These are phyloP conservation scores for Kluyveromyces aestuarii DNA, from an alignment of 805 yeast genomes.

Conservation along the genomic window DNA sequence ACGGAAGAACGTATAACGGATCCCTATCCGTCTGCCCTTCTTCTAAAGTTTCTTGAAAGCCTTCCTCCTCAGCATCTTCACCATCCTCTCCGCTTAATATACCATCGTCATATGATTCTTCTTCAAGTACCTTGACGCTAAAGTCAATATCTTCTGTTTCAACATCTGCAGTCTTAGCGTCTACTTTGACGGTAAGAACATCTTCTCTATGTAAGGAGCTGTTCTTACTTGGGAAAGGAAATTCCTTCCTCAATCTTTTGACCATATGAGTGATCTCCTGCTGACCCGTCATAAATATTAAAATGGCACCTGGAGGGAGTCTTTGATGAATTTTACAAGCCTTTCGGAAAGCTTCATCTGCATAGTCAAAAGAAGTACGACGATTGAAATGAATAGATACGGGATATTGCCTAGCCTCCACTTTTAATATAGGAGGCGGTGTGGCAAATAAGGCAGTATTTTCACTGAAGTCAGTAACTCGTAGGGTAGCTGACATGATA, in stretches of 20 bases:
- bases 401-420: conserved; percentile 90
- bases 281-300: conserved; percentile 90
- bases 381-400: conserved; percentile 86
- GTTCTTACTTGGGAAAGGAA: conserved; percentile 38
- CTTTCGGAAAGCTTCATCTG: conserved; percentile 80
- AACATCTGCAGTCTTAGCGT: conserved; percentile 51
- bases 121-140: conserved; percentile 36
- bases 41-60: conserved; percentile 60
- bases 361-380: conserved; percentile 66
- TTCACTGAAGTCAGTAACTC: conserved; percentile 90
- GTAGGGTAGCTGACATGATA: conserved; percentile 93
- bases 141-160: conserved; percentile 89
- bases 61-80: conserved; percentile 39
- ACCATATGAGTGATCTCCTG: conserved; percentile 79
- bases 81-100: conserved; percentile 30
- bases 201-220: conserved; percentile 14
- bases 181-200: conserved; percentile 38
- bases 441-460: conserved; percentile 55
- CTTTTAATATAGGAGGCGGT: conserved; percentile 82
- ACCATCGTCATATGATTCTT: conserved; percentile 26
- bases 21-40: conserved; percentile 62
- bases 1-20: conserved; percentile 84
- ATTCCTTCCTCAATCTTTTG: conserved; percentile 55
- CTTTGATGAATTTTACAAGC: conserved; percentile 77
- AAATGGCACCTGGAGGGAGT: conserved; percentile 89